Evolutionary conservation across 441 rosid genomes (phyloP), one percentile per base, ranked within the genome.

Genomic region (Eruca vesicaria): DNA sequence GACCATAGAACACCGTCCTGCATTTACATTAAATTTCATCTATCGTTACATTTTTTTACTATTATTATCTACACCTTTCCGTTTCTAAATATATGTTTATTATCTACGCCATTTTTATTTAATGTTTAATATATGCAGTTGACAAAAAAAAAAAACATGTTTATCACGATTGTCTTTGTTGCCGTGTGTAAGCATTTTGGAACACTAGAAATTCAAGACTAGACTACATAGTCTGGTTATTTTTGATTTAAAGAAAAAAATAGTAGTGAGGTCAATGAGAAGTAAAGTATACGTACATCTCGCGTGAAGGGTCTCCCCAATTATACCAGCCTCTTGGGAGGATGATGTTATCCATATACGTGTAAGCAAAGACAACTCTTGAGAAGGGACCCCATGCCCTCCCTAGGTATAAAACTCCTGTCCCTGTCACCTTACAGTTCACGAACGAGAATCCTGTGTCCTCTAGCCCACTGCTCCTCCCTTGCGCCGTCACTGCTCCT

Each of bases 351-450:
- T 96, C 99, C 99, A 96, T 93, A 59, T 90, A 89, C 3, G 99
- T 93, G 78, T 88, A 93, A 28, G 99, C 99, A 77, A 96, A 96
- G 74, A 96, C 86, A 2, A 93, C 99, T 55, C 99, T 84, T 5
- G 99, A 96, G 81, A 96, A 96, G n/a, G 99, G 96, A 35, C 99
- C 98, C 99, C 99, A 96, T 2, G 99, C 98, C 75, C 99, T 84
- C 2, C 99, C 99, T 2, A 96, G 88, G 71, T 85, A 96, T 6
- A 96, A 86, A 1, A 90, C 98, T 6, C 99, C 99, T 0, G 99
- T 93, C 4, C 99, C 99, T 71, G 99, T 96, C 83, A 96, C 97
- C 81, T 88, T 91, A 69, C 99, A 93, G 73, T 90, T 88, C 26
- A 96, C 89, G 36, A 96, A 96, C 4, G 99, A 96, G 90, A 96